Conservation (phyloP, 192 early-diverging fungal genomes). For the Neocallimastix lanati region DNA sequence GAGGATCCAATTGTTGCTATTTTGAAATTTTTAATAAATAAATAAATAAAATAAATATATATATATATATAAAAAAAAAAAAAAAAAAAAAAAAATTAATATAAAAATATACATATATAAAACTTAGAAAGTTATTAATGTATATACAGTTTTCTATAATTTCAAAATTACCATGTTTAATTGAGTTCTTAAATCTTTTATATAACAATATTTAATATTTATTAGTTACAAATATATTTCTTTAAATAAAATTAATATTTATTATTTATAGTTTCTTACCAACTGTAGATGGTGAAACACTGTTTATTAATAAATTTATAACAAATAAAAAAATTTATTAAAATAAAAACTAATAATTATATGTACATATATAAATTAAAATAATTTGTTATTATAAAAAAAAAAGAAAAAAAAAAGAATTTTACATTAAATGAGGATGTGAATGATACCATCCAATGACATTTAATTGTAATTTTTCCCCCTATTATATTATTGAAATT, state of each 20-base stretch:
- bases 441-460: constrained; percentile 6
- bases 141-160: too few relatives aligned
- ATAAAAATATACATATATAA: too few relatives aligned
- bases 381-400: too few relatives aligned
- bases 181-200: constrained; percentile 1
- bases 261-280: neutral
- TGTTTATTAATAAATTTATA: neutral
- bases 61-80: neutral
- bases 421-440: constrained; percentile 1
- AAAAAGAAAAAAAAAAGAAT: too few relatives aligned
- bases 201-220: neutral
- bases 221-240: too few relatives aligned
- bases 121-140: too few relatives aligned
- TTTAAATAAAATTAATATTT: neutral
- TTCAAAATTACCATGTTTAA: constrained; percentile 1
- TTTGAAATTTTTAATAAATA: too few relatives aligned
- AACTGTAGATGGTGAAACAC: neutral
- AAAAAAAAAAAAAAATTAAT: neutral
- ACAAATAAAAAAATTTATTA: too few relatives aligned
- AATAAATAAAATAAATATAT: too few relatives aligned
- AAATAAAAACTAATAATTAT: too few relatives aligned
- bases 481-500: neutral
- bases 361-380: too few relatives aligned
- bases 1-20: constrained; percentile 3
- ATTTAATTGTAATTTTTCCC: neutral